Evolutionary conservation across 306 rosid genomes (phyloP).

Genomic region (Glycyrrhiza uralensis): DNA sequence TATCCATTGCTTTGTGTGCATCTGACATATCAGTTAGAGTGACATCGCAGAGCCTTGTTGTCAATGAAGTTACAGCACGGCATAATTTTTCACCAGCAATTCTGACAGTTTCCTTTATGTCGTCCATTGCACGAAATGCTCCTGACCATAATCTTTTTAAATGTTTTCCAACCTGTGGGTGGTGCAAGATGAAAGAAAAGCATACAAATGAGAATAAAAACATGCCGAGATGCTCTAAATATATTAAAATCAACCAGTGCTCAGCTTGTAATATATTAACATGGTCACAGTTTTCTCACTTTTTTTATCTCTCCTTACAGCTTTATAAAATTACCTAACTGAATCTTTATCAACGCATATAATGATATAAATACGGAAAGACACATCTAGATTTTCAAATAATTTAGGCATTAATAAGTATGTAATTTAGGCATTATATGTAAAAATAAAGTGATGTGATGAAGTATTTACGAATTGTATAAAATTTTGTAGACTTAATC

Average conservation of each 20-base stretch:
- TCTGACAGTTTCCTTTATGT: conserved; percentile 93
- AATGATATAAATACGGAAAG: not conserved
- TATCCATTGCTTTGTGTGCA: conserved; percentile 82
- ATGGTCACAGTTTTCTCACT: conserved; percentile 1
- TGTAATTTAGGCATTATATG: too few relatives aligned
- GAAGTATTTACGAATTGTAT: not conserved
- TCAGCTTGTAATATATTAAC: not conserved
- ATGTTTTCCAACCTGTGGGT: conserved; percentile 70
- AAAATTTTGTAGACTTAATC: not conserved
- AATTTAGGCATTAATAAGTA: too few relatives aligned
- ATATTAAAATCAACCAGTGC: conserved; percentile 12
- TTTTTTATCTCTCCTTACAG: not conserved
- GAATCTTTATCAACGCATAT: not conserved
- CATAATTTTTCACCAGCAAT: conserved; percentile 86
- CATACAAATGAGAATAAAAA: conserved; percentile 14
- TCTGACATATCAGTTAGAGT: conserved; percentile 69
- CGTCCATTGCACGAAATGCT: conserved; percentile 96
- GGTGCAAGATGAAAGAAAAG: conserved; percentile 16
- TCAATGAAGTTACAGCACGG: conserved; percentile 66
- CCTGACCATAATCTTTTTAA: conserved; percentile 74
- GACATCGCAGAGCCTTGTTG: conserved; percentile 86
- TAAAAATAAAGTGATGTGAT: not conserved
- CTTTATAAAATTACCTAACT: not conserved
- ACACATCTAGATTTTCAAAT: too few relatives aligned
- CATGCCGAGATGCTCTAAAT: not conserved